Conservation (phyloP, 768 basidiomycete genomes). For the Hygrophoropsis aurantiaca region DNA sequence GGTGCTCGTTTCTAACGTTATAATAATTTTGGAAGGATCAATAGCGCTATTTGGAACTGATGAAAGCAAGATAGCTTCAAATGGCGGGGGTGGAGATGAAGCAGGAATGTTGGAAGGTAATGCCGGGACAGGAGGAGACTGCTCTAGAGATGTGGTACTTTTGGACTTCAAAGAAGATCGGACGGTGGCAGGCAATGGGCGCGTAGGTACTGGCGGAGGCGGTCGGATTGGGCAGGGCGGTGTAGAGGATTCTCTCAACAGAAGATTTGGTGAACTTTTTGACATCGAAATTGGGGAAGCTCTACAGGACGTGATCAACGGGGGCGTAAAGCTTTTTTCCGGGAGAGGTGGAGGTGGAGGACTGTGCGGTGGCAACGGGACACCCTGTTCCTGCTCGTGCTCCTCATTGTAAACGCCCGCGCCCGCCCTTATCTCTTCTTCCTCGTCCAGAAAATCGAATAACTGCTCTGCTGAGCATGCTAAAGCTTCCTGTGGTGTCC, state of each 20-base stretch:
- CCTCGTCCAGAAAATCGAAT: conserved; percentile 10
- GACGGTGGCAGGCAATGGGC: conserved; percentile 18
- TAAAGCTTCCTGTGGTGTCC: conserved; percentile 80
- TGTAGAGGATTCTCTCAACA: conserved; percentile 19
- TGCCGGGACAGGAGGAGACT: conserved; percentile 47
- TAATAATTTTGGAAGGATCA: conserved; percentile 62
- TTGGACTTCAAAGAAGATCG: conserved; percentile 37
- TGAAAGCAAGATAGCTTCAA: conserved; percentile 67
- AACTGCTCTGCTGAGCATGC: conserved; percentile 23
- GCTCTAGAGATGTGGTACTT: conserved; percentile 29
- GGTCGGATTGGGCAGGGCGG: conserved; percentile 38
- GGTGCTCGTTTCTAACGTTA: conserved; percentile 76
- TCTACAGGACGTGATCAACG: background rate
- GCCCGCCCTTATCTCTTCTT: conserved; percentile 8
- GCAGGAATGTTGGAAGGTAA: conserved; percentile 45
- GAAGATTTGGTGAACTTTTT: conserved; percentile 22
- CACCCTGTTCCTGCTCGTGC: conserved; percentile 17
- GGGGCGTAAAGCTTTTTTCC: conserved; percentile 3
- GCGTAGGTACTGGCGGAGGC: conserved; percentile 25
- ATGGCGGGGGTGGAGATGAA: conserved; percentile 53
- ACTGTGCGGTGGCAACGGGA: conserved; percentile 38
- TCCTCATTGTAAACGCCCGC: conserved; percentile 9
- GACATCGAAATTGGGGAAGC: conserved; percentile 14
- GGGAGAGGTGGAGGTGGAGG: conserved; percentile 61
- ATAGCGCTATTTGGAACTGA: conserved; percentile 45